Evolutionary conservation across 306 rosid species (phyloP), one percentile per base, ranked within the genome.

Genomic region (Gleditsia sinensis): DNA sequence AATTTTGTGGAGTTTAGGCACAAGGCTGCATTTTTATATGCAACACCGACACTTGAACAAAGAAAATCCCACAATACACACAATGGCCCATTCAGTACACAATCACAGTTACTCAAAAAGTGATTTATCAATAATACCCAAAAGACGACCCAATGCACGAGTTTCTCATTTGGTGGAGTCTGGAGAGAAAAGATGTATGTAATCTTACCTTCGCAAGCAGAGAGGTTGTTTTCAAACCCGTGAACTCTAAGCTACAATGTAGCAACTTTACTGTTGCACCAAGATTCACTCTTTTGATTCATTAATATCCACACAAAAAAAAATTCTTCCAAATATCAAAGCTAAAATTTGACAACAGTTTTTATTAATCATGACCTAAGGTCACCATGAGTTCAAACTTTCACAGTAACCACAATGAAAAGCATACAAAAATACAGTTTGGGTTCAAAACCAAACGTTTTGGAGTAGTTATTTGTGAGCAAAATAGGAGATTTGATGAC

Each of bases 321-420:
- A 56, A 66, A 55, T 48, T 80, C 61, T 77, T 51, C 79, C 62
- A 75, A 54, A 69, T 67, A 9, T 75, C 24, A 57, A 17, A 60
- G 50, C 49, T 51, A 39, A 11, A 20, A 67, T 63, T 75, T 72
- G 59, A 34, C 64, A 58, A 24, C 28, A 77, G 36, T 74, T 67
- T 7, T 87, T 90, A 88, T 90, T 84, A 42, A 80, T 75, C 67
- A 72, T 19, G 28, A 77, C 67, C 82, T 23, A 51, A 54, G 58
- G 81, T 78, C 75, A 32, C 60, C 67, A 64, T 57, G 51, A 82
- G 70, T 80, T 58, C 70, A 79, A 79, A 88, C 65, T 75, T 69
- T 63, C 81, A 60, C 66, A 67, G 66, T 77, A 46, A 77, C 42
- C 70, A 27, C 54, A 76, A 70, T 60, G 67, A 50, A 21, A 78